phyloP scores from a whole-genome alignment of 2,329 filamentous ascomycete species.

The Alternaria ethzedia region DNA sequence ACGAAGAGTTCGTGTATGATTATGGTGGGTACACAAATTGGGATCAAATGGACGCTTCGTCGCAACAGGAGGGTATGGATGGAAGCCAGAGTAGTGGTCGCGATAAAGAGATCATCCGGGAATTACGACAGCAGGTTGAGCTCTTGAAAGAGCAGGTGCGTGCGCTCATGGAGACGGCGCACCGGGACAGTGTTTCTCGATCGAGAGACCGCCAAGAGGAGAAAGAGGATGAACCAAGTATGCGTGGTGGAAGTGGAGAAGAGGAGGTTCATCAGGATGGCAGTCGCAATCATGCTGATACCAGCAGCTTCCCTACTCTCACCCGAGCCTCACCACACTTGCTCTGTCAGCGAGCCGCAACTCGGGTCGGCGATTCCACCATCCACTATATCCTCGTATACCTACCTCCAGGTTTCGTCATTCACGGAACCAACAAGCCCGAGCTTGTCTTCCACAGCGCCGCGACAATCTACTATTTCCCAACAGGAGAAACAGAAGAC shows the following conservation, averaged over 20 bases:
- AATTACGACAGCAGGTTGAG: neutral
- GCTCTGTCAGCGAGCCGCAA: neutral
- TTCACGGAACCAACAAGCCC: neutral
- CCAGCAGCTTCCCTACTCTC: neutral
- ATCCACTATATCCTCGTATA: slow-evolving; percentile 4
- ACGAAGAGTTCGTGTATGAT: slow-evolving; percentile 7
- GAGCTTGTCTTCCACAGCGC: slow-evolving; percentile 10
- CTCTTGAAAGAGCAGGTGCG: neutral
- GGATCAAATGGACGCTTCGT: neutral
- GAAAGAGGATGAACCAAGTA: neutral
- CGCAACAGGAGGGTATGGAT: too few species aligned
- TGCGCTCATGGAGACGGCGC: neutral
- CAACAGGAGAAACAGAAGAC: neutral
- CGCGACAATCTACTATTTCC: slow-evolving; percentile 1
- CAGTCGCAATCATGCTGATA: neutral
- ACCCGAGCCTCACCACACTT: neutral
- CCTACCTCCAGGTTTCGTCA: slow-evolving; percentile 12
- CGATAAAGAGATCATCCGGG: neutral
- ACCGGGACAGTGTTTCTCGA: neutral
- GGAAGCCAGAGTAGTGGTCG: neutral
- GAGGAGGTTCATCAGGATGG: neutral
- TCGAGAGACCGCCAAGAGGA: neutral
- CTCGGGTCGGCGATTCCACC: neutral
- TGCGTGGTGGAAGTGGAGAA: neutral
- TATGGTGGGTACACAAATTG: slow-evolving; percentile 5